Percentiles rank a stretch among this genome's conserved stretches.
These are phyloP conservation scores for Centaurea solstitialis DNA, from an alignment of 129 eudicot species.

Conservation along the genomic window DNA sequence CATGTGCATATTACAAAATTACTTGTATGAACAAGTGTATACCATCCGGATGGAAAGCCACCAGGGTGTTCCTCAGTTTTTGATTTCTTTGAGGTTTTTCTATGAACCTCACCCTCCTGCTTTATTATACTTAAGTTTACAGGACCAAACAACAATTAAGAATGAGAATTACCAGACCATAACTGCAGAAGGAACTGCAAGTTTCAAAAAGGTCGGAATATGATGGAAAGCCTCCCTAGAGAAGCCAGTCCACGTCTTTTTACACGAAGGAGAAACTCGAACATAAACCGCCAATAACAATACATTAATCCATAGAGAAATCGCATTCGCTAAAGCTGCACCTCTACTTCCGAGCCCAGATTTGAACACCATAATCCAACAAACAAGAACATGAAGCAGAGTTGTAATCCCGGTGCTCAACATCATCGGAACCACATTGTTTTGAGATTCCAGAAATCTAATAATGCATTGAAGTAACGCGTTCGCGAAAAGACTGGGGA, in stretches of 20 bases:
- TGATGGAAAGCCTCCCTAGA: slow-evolving; percentile 59
- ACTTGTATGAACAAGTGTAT: too few relatives aligned
- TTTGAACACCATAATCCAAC: slow-evolving; percentile 68
- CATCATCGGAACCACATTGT: slow-evolving; percentile 73
- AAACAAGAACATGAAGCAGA: slow-evolving; percentile 45
- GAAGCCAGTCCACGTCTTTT: slow-evolving; percentile 64
- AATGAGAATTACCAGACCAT: slow-evolving; percentile 62
- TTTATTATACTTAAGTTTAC: neutral
- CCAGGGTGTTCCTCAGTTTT: too few relatives aligned
- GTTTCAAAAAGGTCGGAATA: slow-evolving; percentile 47
- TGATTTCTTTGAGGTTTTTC: too few relatives aligned
- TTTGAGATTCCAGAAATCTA: slow-evolving; percentile 67
- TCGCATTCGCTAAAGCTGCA: slow-evolving; percentile 72
- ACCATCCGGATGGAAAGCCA: too few relatives aligned
- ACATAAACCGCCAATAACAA: slow-evolving; percentile 55
- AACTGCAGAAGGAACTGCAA: slow-evolving; percentile 79
- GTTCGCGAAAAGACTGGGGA: slow-evolving; percentile 58
- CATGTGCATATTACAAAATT: too few relatives aligned
- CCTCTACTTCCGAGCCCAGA: slow-evolving; percentile 74
- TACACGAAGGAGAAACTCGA: slow-evolving; percentile 57
- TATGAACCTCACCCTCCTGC: neutral
- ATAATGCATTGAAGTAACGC: slow-evolving; percentile 71
- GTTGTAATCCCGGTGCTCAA: slow-evolving; percentile 60
- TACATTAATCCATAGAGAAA: slow-evolving; percentile 69
- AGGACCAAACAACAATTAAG: neutral